Conservation (phyloP, 169 alveolate genomes). For the Theileria equi region DNA sequence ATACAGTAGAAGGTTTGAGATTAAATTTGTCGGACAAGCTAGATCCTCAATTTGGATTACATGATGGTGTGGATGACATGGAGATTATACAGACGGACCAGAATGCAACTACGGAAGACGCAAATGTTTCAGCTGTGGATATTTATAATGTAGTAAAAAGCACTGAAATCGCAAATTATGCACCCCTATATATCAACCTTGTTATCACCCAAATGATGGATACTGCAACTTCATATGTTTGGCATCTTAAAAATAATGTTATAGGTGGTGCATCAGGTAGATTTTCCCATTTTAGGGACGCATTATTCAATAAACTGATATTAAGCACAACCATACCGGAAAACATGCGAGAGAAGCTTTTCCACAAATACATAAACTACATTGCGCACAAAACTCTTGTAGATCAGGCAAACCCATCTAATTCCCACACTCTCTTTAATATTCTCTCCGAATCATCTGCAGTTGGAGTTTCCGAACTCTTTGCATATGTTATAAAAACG, state of each 20-base stretch:
- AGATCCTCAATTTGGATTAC: too few relatives aligned
- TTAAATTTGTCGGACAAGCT: too few relatives aligned
- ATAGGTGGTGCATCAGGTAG: constrained; percentile 15
- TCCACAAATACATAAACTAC: constrained; percentile 27
- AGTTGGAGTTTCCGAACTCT: background rate
- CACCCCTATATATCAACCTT: constrained; percentile 26
- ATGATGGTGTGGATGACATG: too few relatives aligned
- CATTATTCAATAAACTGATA: constrained; percentile 20
- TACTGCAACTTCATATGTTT: constrained; percentile 37
- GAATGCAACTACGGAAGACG: too few relatives aligned
- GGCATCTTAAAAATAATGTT: constrained; percentile 17
- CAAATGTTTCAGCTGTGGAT: too few relatives aligned
- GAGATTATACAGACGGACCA: too few relatives aligned
- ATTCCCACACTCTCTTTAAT: background rate
- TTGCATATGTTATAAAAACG: background rate
- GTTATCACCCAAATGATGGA: constrained; percentile 61
- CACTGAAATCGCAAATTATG: constrained; percentile 16
- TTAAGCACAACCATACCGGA: background rate
- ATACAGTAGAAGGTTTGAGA: background rate
- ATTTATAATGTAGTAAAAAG: background rate
- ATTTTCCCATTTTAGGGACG: constrained; percentile 15
- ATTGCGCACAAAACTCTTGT: constrained; percentile 38
- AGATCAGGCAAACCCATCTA: background rate
- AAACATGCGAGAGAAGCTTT: constrained; percentile 17
- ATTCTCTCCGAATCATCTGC: background rate